Evolutionary conservation across 2,329 filamentous ascomycete genomes (phyloP).

Genomic region (Ascomycota sp.): DNA sequence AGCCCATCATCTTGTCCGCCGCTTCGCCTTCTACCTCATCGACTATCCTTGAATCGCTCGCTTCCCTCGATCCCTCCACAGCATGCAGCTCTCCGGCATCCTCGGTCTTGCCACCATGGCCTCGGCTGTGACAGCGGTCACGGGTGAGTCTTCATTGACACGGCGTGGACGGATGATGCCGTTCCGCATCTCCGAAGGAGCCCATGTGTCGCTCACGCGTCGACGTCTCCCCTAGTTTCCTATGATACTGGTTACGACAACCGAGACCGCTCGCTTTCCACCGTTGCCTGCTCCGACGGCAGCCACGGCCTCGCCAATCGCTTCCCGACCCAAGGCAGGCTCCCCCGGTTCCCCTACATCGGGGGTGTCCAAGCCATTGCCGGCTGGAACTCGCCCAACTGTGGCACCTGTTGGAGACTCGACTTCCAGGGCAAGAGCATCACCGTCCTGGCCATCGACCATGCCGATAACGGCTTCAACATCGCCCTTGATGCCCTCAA

Average conservation of each 20-base stretch:
- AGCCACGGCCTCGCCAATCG: constrained; percentile 42
- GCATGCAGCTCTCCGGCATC: constrained; percentile 23
- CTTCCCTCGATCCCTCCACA: constrained; percentile 6
- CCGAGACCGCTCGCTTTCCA: constrained; percentile 27
- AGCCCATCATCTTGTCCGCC: neutral
- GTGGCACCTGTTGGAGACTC: constrained; percentile 39
- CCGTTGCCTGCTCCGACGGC: constrained; percentile 48
- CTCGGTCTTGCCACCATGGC: constrained; percentile 18
- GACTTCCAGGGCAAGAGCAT: constrained; percentile 29
- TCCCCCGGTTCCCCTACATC: constrained; percentile 32
- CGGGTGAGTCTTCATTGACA: constrained; percentile 13
- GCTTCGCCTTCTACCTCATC: neutral
- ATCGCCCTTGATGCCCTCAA: constrained; percentile 36
- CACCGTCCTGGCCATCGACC: constrained; percentile 36
- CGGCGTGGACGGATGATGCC: too few species aligned
- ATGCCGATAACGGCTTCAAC: constrained; percentile 29
- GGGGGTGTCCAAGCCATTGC: constrained; percentile 30
- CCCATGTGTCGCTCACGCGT: neutral
- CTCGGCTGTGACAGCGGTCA: constrained; percentile 15
- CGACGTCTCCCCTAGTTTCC: constrained; percentile 25
- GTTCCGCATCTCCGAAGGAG: neutral
- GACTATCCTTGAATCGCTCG: neutral
- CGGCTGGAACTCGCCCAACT: constrained; percentile 35
- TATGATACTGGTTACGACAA: constrained; percentile 58
- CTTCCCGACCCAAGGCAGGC: constrained; percentile 32